Percentiles rank a stretch among this genome's conserved stretches.
Evolutionary conservation across 768 basidiomycete genomes (phyloP).

Genomic region (Podaxis pistillaris): DNA sequence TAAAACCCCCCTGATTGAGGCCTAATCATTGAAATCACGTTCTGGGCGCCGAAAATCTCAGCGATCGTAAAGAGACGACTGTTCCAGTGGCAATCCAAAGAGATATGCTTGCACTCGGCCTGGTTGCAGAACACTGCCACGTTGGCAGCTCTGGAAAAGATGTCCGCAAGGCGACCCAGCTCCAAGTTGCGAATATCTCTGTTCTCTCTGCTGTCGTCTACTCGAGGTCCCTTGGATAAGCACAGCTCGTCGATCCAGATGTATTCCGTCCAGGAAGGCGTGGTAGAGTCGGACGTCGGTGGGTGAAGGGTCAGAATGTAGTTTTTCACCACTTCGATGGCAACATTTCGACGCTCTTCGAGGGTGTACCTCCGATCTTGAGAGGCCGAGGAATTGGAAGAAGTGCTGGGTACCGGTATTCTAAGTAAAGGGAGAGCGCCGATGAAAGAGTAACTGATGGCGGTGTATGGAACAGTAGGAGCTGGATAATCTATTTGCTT

Average conservation of each 20-base stretch:
- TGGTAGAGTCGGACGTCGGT: background rate
- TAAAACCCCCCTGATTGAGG: background rate
- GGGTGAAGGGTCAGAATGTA: background rate
- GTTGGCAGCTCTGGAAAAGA: conserved; percentile 18
- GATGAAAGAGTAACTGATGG: background rate
- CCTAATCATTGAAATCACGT: conserved; percentile 16
- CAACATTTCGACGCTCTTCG: background rate
- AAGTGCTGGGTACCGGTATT: background rate
- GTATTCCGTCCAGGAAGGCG: background rate
- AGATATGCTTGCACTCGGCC: conserved; percentile 18
- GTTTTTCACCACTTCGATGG: background rate
- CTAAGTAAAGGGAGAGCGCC: background rate
- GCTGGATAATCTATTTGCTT: background rate
- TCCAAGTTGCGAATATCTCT: conserved; percentile 13
- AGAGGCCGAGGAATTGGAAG: background rate
- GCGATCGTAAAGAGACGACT: conserved; percentile 20
- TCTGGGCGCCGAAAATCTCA: conserved; percentile 20
- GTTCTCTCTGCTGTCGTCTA: conserved; percentile 7
- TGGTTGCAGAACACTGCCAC: conserved; percentile 21
- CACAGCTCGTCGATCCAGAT: conserved; percentile 15
- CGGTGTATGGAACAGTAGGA: background rate
- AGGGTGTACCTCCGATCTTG: background rate
- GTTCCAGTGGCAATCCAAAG: conserved; percentile 19
- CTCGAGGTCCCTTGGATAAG: conserved; percentile 5
- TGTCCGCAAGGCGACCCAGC: conserved; percentile 22